Evolutionary conservation across 345 rosid species (phyloP).

Genomic region (Toxicodendron radicans): DNA sequence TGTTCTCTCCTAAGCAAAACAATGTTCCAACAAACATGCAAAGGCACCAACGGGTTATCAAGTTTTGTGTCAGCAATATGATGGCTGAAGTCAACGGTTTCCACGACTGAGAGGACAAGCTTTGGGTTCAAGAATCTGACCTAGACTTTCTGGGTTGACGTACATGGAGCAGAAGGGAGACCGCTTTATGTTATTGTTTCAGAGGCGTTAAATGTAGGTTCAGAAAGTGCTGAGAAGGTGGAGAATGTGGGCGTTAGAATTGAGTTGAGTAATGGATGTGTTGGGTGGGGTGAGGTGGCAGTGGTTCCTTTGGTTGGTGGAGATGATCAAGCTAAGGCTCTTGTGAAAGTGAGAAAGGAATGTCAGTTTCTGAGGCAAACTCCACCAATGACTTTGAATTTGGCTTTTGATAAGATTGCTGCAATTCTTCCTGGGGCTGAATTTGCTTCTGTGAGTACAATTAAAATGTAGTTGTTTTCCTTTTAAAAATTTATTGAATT

Average conservation of each 20-base stretch:
- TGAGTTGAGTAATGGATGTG: constrained; percentile 69
- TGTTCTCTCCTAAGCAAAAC: neutral
- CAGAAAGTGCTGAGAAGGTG: constrained; percentile 58
- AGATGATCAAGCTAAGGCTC: constrained; percentile 63
- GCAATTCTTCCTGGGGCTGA: constrained; percentile 55
- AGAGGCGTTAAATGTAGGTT: constrained; percentile 69
- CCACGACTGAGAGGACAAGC: constrained; percentile 12
- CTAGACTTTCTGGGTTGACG: constrained; percentile 55
- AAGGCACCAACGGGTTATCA: neutral
- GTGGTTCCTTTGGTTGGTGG: constrained; percentile 77
- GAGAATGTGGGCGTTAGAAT: constrained; percentile 66
- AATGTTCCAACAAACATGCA: constrained; percentile 2
- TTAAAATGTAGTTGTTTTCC: neutral
- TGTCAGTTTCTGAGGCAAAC: constrained; percentile 48
- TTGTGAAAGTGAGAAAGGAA: constrained; percentile 60
- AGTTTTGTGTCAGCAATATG: constrained; percentile 5
- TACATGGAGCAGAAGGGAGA: constrained; percentile 65
- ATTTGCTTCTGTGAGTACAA: constrained; percentile 72
- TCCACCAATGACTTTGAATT: constrained; percentile 44
- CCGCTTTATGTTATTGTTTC: constrained; percentile 62
- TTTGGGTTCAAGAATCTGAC: constrained; percentile 53
- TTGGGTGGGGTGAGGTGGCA: constrained; percentile 87
- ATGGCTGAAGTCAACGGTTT: neutral
- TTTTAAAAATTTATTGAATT: neutral
- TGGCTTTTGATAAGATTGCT: constrained; percentile 45